Evolutionary conservation across 2,329 filamentous ascomycete genomes (phyloP).

Genomic region (Metarhizium brunneum): DNA sequence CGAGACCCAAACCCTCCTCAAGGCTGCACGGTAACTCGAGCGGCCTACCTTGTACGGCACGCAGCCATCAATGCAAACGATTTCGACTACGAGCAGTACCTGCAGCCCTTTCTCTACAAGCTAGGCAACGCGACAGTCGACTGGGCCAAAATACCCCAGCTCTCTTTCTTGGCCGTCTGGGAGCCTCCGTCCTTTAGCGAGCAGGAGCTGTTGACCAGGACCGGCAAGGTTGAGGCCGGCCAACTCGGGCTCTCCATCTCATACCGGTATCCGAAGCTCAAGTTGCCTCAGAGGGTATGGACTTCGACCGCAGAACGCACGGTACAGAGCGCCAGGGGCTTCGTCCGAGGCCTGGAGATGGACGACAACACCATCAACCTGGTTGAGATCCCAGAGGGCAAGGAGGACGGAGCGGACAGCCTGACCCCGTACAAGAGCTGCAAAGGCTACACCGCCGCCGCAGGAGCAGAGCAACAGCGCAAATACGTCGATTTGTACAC

Average conservation of each 20-base stretch:
- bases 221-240: conserved; percentile 51
- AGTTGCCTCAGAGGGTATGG: conserved; percentile 47
- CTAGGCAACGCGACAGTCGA: conserved; percentile 48
- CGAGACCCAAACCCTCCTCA: conserved; percentile 26
- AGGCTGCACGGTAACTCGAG: conserved; percentile 39
- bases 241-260: conserved; percentile 50
- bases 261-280: conserved; percentile 43
- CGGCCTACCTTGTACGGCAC: conserved; percentile 49
- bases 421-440: too few species aligned
- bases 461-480: too few species aligned
- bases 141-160: conserved; percentile 44
- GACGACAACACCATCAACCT: conserved; percentile 44
- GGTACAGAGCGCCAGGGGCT: conserved; percentile 44
- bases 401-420: conserved; percentile 49
- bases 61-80: conserved; percentile 53
- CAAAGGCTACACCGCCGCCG: too few species aligned
- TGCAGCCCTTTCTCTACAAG: conserved; percentile 48
- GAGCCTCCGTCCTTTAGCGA: conserved; percentile 46
- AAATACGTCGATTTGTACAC: too few species aligned
- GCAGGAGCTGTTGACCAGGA: conserved; percentile 48
- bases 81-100: conserved; percentile 47
- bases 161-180: conserved; percentile 50
- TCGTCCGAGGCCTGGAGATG: conserved; percentile 47
- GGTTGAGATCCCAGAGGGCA: conserved; percentile 45
- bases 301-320: conserved; percentile 55